Evolutionary conservation across 1,139 yeast species (phyloP).

Genomic region (Debaryomyces robertsiae): DNA sequence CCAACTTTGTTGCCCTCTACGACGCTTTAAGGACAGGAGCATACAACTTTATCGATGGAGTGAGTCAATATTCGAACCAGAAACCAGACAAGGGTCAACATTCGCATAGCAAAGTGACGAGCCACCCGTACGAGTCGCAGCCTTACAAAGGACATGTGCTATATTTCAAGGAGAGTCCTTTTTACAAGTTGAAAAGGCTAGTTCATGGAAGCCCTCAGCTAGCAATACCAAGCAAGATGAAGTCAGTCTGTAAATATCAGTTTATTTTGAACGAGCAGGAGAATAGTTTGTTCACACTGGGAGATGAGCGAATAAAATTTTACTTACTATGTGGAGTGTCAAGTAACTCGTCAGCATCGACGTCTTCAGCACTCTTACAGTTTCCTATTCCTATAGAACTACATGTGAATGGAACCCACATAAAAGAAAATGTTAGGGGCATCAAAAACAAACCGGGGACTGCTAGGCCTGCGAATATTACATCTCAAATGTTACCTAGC

Average conservation of each 20-base stretch:
- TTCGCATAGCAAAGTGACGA: background rate
- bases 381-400: conserved; percentile 65
- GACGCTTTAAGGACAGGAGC: conserved; percentile 27
- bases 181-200: conserved; percentile 47
- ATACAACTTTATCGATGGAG: conserved; percentile 15
- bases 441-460: conserved; percentile 64
- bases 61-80: conserved; percentile 15
- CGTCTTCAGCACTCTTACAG: conserved; percentile 45
- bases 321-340: conserved; percentile 52
- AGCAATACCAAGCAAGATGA: conserved; percentile 29
- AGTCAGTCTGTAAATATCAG: conserved; percentile 41
- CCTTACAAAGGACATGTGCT: conserved; percentile 37
- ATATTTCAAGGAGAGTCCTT: conserved; percentile 54
- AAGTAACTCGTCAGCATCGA: conserved; percentile 25
- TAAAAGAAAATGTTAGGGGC: conserved; percentile 58
- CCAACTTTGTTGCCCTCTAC: conserved; percentile 35
- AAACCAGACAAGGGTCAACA: conserved; percentile 9
- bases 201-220: conserved; percentile 48
- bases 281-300: conserved; percentile 15
- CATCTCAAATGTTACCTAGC: conserved; percentile 37
- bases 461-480: conserved; percentile 67
- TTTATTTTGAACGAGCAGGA: conserved; percentile 49
- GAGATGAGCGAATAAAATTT: conserved; percentile 32
- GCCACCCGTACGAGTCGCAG: conserved; percentile 18
- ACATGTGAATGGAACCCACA: conserved; percentile 46